Evolutionary conservation across 768 basidiomycete genomes (phyloP), one percentile per base, ranked within the genome.

Genomic region (Hericium coralloides): DNA sequence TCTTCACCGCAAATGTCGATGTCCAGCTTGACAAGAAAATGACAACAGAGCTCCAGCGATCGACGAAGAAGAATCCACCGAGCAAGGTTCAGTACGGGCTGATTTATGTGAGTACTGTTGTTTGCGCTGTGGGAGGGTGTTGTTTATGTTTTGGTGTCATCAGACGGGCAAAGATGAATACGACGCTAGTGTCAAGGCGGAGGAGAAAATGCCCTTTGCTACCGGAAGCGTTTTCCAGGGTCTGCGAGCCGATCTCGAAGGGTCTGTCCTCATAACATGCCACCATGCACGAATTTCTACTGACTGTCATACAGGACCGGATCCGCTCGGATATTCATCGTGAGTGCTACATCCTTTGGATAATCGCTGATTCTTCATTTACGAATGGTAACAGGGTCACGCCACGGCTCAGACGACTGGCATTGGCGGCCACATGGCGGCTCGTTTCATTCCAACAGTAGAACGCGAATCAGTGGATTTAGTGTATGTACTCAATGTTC

Each of bases 1-100:
- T 89, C 45, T 88, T 83, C 65, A 78, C 84, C 9, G 86, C 84
- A 2, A 76, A 83, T 38, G 79, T 89, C 14, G 76, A 78, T 48
- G 85, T 91, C 18, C 76, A 71, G 45, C 68, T 90, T 17, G 82
- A 82, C 59, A 77, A 80, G 69, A 89, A 86, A 65, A 72, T 87
- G 50, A 74, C 80, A 2, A 68, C 74, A 9, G 95, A 98, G 68
- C 73, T 98, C 37, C 79, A 88, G 58, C 77, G 95, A 58, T 90
- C 92, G 0, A 99, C 95, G 12, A 98, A 98, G 79, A 99, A 99
- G 76, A 85, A 89, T 55, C 89, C 92, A 0, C 95, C 95, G 0
- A 73, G 71, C 4, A 79, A 74, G 53, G 79, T 94, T 67, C 83
- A 78, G 55, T 88, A 89, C 55, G 83, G 89, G 62, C 76, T 99